These are phyloP conservation scores for Silene noctiflora DNA, from an alignment of 179 eudicot genomes.

Conservation along the genomic window DNA sequence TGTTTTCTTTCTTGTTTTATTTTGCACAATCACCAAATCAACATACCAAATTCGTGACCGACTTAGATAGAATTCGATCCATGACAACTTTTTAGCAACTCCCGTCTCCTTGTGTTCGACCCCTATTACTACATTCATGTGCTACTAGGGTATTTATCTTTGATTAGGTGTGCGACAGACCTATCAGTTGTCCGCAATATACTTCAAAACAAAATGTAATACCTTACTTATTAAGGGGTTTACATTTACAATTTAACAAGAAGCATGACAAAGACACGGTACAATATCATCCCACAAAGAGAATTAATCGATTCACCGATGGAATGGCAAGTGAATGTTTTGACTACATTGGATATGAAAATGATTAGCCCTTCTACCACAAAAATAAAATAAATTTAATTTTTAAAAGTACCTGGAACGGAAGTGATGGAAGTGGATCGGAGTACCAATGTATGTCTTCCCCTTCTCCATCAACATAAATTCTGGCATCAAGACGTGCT, in stretches of 20 bases:
- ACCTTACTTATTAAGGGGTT: background rate
- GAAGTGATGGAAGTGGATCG: conserved; percentile 90
- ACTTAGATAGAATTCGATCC: no score
- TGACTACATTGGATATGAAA: background rate
- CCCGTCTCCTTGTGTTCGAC: no score
- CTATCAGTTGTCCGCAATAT: no score
- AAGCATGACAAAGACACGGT: background rate
- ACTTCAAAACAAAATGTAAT: background rate
- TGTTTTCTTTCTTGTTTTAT: no score
- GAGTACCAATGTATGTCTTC: conserved; percentile 57
- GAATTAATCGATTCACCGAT: background rate
- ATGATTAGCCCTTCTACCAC: background rate
- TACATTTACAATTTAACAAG: background rate
- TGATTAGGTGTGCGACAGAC: no score
- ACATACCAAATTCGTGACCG: no score
- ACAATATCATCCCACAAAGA: background rate
- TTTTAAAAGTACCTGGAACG: conserved; percentile 65
- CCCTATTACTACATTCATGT: no score
- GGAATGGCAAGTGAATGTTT: background rate
- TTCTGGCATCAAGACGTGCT: conserved; percentile 78
- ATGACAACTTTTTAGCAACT: no score
- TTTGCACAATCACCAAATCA: no score
- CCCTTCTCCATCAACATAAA: conserved; percentile 63
- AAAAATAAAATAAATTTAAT: conserved; percentile 4
- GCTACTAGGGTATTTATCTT: no score